phyloP scores from a whole-genome alignment of 305 asterid species.

The Rubia peregrina region DNA sequence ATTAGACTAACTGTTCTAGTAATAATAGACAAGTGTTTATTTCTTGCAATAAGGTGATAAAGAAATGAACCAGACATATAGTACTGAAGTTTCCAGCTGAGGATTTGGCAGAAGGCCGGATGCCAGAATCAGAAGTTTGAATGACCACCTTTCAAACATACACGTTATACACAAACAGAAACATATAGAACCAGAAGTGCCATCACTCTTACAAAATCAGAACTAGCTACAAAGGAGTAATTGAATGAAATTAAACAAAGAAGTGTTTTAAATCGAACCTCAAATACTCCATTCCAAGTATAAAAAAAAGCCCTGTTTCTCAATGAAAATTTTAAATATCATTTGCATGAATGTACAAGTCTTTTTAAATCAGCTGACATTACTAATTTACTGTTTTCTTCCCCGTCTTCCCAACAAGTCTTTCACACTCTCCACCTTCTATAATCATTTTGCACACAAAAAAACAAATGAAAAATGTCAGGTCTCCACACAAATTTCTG shows the following conservation, averaged over 20 bases:
- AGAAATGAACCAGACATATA: no score
- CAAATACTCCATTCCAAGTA: background rate
- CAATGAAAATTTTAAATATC: background rate
- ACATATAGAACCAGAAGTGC: background rate
- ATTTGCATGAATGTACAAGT: background rate
- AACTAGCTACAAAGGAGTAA: background rate
- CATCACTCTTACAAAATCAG: background rate
- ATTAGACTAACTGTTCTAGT: no score
- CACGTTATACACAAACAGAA: background rate
- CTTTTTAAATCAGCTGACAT: background rate
- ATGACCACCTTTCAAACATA: no score
- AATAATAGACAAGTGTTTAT: no score
- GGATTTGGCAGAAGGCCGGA: no score
- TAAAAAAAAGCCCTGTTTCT: background rate
- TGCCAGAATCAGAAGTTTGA: no score
- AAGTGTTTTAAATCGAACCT: background rate
- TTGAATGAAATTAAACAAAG: background rate
- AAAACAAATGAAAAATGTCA: no score
- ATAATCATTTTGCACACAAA: constrained; percentile 10
- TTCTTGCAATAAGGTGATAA: no score
- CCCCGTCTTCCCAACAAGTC: constrained; percentile 90
- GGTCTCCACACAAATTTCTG: no score
- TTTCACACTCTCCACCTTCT: constrained; percentile 67
- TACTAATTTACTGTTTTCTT: constrained; percentile 24
- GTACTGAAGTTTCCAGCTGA: no score